Evolutionary conservation across 192 early-diverging fungal species (phyloP), one percentile per base, ranked within the genome.

Genomic region (Thamnidium elegans): DNA sequence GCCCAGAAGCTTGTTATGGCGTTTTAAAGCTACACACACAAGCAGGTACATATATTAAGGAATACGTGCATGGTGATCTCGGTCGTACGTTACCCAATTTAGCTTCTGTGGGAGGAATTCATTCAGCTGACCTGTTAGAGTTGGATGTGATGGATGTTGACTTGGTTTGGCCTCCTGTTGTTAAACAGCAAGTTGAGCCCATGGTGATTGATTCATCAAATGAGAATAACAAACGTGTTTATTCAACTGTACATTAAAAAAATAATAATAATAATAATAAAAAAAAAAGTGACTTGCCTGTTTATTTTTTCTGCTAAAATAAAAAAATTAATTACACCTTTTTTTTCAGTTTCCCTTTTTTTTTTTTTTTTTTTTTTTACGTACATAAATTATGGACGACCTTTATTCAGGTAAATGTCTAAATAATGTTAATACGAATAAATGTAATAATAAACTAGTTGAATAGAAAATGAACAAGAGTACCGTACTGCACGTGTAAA

Each of bases 41-140:
- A 65, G 94, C 95, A 11, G 95, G 95, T 11, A 90, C 94, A 1
- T 94, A 90, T 65, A 87, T 98, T 61, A 98, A 98, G 65, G 95
- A 98, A 79, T 98, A 96, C 87, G 83, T 95, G 1, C 93, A 95
- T 64, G 90, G 94, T n/a, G 95, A 98, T 78, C 67, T 87, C 15
- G 94, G 94, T 4, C 83, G 94, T 21, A 95, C 93, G 1, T 68
- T 67, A 23, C 95, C 95, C 13, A 89, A 83, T 26, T 62, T 98
- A 63, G 71, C 84, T 7, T 82, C 81, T 2, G 79, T 91, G 39
- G 60, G 81, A 26, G 83, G 78, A 26, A 83, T 74, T 47, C 42
- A 62, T 31, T 67, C 68, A n/a, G 86, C 92, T 1, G 87, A 85
- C 59, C 90, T 95, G 20, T 69, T 92, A 31, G 88, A 87, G 50